Evolutionary conservation across 2,329 filamentous ascomycete species (phyloP).

Genomic region (Sporothrix brasiliensis): DNA sequence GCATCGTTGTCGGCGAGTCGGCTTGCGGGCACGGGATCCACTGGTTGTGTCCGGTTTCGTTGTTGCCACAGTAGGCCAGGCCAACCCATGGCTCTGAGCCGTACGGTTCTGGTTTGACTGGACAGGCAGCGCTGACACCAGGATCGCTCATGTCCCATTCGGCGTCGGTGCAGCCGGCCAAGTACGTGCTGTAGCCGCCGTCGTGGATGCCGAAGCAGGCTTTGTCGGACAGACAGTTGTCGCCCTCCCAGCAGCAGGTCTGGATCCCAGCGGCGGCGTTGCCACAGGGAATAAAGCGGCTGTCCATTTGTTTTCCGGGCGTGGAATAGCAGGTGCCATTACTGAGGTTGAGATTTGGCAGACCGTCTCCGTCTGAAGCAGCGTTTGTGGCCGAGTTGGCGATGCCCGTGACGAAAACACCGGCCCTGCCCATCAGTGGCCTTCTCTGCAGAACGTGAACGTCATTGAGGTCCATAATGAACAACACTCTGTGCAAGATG

Average conservation of each 20-base stretch:
- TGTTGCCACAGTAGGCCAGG: constrained; percentile 44
- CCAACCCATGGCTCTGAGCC: constrained; percentile 42
- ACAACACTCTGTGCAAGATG: neutral
- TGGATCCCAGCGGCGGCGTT: constrained; percentile 32
- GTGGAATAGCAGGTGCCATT: constrained; percentile 36
- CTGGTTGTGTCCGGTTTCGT: constrained; percentile 35
- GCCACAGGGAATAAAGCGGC: constrained; percentile 37
- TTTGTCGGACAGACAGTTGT: constrained; percentile 34
- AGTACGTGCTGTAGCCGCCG: constrained; percentile 44
- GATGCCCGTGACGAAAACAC: neutral
- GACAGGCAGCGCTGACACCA: constrained; percentile 39
- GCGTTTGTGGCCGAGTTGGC: neutral
- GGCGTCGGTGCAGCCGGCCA: constrained; percentile 45
- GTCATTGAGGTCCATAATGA: neutral
- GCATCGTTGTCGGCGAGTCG: constrained; percentile 35
- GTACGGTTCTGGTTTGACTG: constrained; percentile 39
- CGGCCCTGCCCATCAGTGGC: neutral
- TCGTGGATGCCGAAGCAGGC: constrained; percentile 37
- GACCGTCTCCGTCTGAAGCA: neutral
- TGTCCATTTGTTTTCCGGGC: constrained; percentile 24
- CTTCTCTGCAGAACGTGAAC: neutral
- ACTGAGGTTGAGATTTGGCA: constrained; percentile 32
- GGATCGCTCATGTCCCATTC: constrained; percentile 38
- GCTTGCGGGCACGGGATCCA: constrained; percentile 44
- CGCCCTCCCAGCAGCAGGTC: constrained; percentile 36